phyloP scores from a whole-genome alignment of 208 protist species.

The Porcisia deanei region DNA sequence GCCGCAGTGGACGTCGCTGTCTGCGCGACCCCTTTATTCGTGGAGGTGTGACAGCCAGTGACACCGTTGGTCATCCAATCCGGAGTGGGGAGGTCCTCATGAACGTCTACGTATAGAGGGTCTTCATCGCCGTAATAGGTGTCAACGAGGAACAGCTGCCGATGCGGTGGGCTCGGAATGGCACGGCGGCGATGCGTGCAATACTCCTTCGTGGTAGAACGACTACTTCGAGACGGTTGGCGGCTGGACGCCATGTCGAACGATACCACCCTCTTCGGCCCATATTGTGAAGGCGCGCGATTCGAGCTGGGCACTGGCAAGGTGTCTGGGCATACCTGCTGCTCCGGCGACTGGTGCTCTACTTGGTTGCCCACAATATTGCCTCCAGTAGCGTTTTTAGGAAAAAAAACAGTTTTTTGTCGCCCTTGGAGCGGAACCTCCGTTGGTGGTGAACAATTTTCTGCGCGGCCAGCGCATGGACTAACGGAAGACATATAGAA shows the following conservation, averaged over 20 bases:
- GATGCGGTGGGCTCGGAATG: slow-evolving; percentile 38
- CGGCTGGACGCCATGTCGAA: not conserved
- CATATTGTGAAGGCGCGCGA: not conserved
- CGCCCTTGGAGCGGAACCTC: not conserved
- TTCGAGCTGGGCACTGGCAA: not conserved
- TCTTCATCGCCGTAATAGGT: slow-evolving; percentile 3
- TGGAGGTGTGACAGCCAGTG: not conserved
- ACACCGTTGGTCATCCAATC: not conserved
- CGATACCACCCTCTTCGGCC: not conserved
- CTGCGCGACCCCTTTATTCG: not conserved
- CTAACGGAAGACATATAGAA: not conserved
- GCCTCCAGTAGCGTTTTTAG: not conserved
- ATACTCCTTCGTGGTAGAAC: not conserved
- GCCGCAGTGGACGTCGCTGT: not conserved
- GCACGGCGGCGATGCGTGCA: slow-evolving; percentile 8
- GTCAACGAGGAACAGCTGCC: slow-evolving; percentile 45
- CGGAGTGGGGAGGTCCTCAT: not conserved
- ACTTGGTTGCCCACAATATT: not conserved
- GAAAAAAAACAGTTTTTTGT: not conserved
- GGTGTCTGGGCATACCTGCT: not conserved
- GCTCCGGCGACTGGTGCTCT: not conserved
- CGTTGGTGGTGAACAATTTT: not conserved
- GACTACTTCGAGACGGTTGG: not conserved
- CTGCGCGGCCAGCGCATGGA: not conserved
- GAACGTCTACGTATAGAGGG: not conserved